Base-by-base conservation (phyloP, 2,329 filamentous ascomycete species). In the Colletotrichum sp. region DNA sequence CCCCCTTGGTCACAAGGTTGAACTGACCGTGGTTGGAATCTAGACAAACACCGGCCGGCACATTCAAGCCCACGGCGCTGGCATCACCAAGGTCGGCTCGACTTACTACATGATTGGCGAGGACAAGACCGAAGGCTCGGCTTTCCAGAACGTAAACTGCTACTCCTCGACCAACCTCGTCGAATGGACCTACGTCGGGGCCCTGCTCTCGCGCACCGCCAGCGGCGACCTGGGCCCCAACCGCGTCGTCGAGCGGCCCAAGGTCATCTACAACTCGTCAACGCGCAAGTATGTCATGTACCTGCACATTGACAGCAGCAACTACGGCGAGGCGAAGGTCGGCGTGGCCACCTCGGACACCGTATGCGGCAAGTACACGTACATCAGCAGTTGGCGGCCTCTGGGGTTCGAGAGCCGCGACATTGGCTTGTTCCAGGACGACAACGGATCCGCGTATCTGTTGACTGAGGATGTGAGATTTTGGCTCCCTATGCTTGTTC, bases 41-140 rank as follows among this genome's bases (percentile, higher is more conserved):
- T 48, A 88, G 82, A 84, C 84, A 7, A 86, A 89, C 65, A 83
- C 81, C 2, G 88, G 88, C 7, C 86, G 89, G 36, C 91, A 93
- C 78, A 85, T 94, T 7, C 92, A 94, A 85, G 93, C 93, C 0
- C 93, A 94, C 80, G 93, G 92, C 6, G 91, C 90, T 2, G 92
- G 92, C 60, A 86, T 94, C 67, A 77, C 52, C 21, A 85, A 90
- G 78, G 89, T 90, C 4, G 86, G 87, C 59, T 86, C 85, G 21
- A 90, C 88, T 1, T 94, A 91, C 84, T 94, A 94, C 84, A 88
- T 92, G 84, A 90, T 94, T 48, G 93, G 93, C 18, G 93, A 94
- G 81, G 93, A 94, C 84, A 94, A 94, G 81, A 90, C 91, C 3
- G 84, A 89, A n/a, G 92, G 92, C 28, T 88, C 86, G 2, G 83